These are phyloP conservation scores for Malus orientalis DNA, from an alignment of 306 rosid genomes.

Conservation along the genomic window DNA sequence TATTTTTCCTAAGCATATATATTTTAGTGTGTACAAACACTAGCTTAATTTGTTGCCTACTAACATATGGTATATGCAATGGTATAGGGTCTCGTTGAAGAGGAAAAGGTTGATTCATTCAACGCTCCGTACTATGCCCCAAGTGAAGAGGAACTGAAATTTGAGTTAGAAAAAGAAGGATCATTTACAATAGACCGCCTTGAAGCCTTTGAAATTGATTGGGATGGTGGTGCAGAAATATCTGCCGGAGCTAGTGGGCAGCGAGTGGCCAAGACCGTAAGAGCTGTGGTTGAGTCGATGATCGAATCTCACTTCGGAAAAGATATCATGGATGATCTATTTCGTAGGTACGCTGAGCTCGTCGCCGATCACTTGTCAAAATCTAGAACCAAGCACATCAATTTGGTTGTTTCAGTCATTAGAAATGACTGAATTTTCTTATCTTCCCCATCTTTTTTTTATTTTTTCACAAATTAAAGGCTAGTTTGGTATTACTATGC, in stretches of 20 bases:
- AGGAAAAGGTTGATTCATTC: constrained; percentile 58
- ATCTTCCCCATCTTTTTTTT: neutral
- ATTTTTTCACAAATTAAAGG: neutral
- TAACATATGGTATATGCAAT: neutral
- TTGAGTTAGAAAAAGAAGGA: constrained; percentile 47
- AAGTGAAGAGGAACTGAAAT: constrained; percentile 40
- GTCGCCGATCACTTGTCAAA: constrained; percentile 39
- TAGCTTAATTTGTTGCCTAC: neutral
- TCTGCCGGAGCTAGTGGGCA: constrained; percentile 20
- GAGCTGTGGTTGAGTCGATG: constrained; percentile 78
- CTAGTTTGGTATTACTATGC: too few relatives aligned
- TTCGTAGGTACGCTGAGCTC: constrained; percentile 22
- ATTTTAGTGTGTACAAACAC: neutral
- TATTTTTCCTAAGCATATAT: neutral
- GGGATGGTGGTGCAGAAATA: constrained; percentile 34
- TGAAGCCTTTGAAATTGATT: constrained; percentile 38
- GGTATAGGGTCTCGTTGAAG: constrained; percentile 46
- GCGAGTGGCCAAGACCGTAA: constrained; percentile 37
- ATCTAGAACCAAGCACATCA: constrained; percentile 30
- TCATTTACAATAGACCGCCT: constrained; percentile 41
- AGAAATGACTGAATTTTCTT: constrained; percentile 2
- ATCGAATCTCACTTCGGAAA: constrained; percentile 53
- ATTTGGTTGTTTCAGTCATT: constrained; percentile 47
- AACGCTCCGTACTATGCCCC: constrained; percentile 79
- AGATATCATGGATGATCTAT: constrained; percentile 44